These are phyloP conservation scores for Apiospora hydei DNA, from an alignment of 2,329 filamentous ascomycete species.

Conservation along the genomic window DNA sequence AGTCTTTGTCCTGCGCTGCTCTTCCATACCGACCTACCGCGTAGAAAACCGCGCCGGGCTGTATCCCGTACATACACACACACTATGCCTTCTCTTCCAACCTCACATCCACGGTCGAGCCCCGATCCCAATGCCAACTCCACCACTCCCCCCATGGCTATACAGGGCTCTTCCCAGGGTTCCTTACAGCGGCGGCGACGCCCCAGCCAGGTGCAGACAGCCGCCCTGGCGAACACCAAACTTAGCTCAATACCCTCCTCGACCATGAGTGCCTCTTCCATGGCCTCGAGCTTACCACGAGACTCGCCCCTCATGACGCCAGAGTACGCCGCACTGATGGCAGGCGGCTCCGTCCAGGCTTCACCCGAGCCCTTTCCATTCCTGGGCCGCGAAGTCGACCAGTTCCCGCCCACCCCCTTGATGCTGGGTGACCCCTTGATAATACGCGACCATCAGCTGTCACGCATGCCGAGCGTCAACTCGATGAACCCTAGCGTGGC, in stretches of 20 bases:
- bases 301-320: constrained; percentile 66
- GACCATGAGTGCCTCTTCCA: constrained; percentile 63
- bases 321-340: constrained; percentile 59
- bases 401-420: constrained; percentile 62
- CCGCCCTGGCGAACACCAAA: constrained; percentile 47
- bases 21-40: constrained; percentile 35
- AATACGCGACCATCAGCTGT: constrained; percentile 75
- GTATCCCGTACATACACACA: constrained; percentile 33
- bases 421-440: constrained; percentile 79
- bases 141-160: constrained; percentile 50
- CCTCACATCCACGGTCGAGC: constrained; percentile 41
- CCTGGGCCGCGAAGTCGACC: constrained; percentile 61
- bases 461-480: constrained; percentile 64
- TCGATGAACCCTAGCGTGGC: constrained; percentile 69
- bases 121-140: constrained; percentile 39
- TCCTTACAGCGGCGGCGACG: constrained; percentile 50
- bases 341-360: constrained; percentile 69
- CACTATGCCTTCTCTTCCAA: constrained; percentile 45
- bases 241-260: constrained; percentile 55
- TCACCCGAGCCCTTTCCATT: constrained; percentile 66
- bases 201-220: constrained; percentile 58
- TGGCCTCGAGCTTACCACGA: constrained; percentile 62
- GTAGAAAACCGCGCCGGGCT: constrained; percentile 35
- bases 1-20: constrained; percentile 34
- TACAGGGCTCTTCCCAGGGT: constrained; percentile 49